phyloP scores from a whole-genome alignment of 345 rosid genomes.

The Pistacia atlantica region DNA sequence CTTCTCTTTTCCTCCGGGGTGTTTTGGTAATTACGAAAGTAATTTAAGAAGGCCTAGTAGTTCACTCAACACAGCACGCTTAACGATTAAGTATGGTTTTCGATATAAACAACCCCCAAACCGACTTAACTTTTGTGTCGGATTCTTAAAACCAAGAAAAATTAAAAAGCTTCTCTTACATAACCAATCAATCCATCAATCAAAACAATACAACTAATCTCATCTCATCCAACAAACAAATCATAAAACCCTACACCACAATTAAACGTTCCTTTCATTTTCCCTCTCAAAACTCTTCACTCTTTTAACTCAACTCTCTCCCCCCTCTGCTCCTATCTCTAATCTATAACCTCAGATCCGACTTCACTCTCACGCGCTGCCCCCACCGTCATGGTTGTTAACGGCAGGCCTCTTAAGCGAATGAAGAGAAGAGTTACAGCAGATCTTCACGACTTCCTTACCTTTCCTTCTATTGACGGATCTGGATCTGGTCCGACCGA shows the following conservation, averaged over 20 bases:
- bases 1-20: neutral
- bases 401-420: slow-evolving; percentile 60
- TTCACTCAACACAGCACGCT: neutral
- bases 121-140: slow-evolving; percentile 20
- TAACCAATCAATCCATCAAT: neutral
- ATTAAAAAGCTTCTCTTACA: neutral
- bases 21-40: neutral
- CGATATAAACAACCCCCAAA: slow-evolving; percentile 5
- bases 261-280: neutral
- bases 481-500: slow-evolving; percentile 2
- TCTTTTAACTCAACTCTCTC: neutral
- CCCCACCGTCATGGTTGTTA: slow-evolving; percentile 46
- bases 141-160: neutral
- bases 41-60: neutral
- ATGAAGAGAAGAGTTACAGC: slow-evolving; percentile 74
- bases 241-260: neutral
- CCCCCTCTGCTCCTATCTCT: neutral
- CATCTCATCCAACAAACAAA: neutral
- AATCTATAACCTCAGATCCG: neutral
- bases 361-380: slow-evolving; percentile 19
- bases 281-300: slow-evolving; percentile 13
- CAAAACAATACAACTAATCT: neutral
- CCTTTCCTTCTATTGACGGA: slow-evolving; percentile 39
- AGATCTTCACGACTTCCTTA: slow-evolving; percentile 57
- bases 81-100: slow-evolving; percentile 16